Base-by-base conservation (phyloP, 2,329 filamentous ascomycete genomes). In the Neonectria ditissima region DNA sequence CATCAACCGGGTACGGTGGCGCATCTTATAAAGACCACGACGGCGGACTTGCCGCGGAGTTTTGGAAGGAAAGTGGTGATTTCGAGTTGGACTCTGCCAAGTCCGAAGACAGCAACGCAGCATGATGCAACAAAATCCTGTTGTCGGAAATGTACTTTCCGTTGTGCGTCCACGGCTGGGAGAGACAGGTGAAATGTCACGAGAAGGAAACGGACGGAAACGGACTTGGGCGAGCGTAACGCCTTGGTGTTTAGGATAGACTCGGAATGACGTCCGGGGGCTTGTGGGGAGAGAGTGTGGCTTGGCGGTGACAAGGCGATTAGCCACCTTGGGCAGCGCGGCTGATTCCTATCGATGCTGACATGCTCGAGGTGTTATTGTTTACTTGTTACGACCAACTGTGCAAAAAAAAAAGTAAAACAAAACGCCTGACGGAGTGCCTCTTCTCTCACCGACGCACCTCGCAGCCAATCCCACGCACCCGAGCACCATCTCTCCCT, bases 191-290 rank as follows among this genome's bases (percentile, higher is more conserved):
- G 37, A 18, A 3, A 18, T 37, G 34, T 37, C 34, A 37, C 34
- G 34, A 37, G 34, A n/a, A 34, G 5, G 8, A n/a, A n/a, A 1
- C 18, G 37, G n/a, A n/a, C n/a, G n/a, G n/a, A n/a, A n/a, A n/a
- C n/a, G n/a, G n/a, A n/a, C n/a, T n/a, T n/a, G n/a, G n/a, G n/a
- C n/a, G n/a, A n/a, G n/a, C n/a, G 45, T 26, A 22, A 45, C 43
- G 43, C 22, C n/a, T 8, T 45, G 22, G 43, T 45, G 43, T 45
- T 45, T 24, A 22, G 44, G 44, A 26, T 47, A 28, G 22, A 47
- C 44, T n/a, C 22, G 24, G 43, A 47, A 47, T 47, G 44, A 50
- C n/a, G 47, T 30, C n/a, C n/a, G 16, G 20, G 28, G 28, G n/a
- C 18, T 50, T 30, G 47, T 28, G 28, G n/a, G 24, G 4, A 26